Evolutionary conservation across 805 yeast species (phyloP).

Genomic region (Metschnikowia baotianmanensis): DNA sequence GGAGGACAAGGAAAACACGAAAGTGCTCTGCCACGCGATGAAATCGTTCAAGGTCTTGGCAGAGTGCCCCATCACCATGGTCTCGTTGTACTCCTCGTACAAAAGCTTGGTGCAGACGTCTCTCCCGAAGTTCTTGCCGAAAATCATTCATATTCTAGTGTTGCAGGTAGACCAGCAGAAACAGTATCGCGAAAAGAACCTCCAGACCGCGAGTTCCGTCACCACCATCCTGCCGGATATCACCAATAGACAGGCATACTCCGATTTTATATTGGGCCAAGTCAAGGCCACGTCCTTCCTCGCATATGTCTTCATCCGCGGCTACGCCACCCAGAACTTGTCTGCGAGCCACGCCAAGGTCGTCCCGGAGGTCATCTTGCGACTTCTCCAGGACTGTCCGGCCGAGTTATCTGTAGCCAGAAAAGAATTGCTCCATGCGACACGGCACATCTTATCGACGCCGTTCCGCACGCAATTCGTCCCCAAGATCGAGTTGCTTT

Average conservation of each 20-base stretch:
- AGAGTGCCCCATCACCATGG: slow-evolving; percentile 97
- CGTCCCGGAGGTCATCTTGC: slow-evolving; percentile 83
- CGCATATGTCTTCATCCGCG: slow-evolving; percentile 87
- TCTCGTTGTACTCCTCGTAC: slow-evolving; percentile 83
- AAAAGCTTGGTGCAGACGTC: slow-evolving; percentile 70
- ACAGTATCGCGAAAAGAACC: slow-evolving; percentile 37
- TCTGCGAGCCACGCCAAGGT: slow-evolving; percentile 41
- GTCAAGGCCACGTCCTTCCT: slow-evolving; percentile 94
- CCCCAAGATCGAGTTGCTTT: slow-evolving; percentile 79
- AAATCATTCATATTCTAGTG: slow-evolving; percentile 68
- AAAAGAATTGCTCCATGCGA: slow-evolving; percentile 89
- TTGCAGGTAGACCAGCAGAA: slow-evolving; percentile 80
- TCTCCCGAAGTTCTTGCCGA: slow-evolving; percentile 75
- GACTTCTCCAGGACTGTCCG: slow-evolving; percentile 93
- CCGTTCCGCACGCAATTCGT: slow-evolving; percentile 79
- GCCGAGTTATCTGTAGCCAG: slow-evolving; percentile 88
- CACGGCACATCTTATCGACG: slow-evolving; percentile 91
- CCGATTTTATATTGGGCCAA: slow-evolving; percentile 88
- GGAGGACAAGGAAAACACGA: slow-evolving; percentile 35
- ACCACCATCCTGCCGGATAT: slow-evolving; percentile 75
- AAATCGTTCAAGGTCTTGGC: slow-evolving; percentile 86
- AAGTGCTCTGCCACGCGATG: slow-evolving; percentile 63
- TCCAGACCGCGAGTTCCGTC: slow-evolving; percentile 56
- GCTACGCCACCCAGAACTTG: slow-evolving; percentile 67
- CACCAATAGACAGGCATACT: slow-evolving; percentile 71